Evolutionary conservation across 2,329 filamentous ascomycete species (phyloP), one percentile per base, ranked within the genome.

Genomic region (Celoporthe dispersa): DNA sequence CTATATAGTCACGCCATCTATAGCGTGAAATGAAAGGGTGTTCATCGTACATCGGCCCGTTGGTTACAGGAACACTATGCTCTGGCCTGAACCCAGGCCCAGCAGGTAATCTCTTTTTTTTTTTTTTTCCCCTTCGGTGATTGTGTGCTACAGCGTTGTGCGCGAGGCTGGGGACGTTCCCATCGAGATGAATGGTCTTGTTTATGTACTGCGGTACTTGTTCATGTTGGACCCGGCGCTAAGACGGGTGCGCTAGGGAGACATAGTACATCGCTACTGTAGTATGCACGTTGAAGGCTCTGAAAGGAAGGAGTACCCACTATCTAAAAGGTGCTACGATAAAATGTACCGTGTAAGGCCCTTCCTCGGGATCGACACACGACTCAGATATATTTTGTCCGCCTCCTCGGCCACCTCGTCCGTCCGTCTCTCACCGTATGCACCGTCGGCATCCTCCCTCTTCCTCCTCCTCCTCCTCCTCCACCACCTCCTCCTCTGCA

Each of bases 311-410:
- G 9, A 16, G 53, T 57, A 57, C 14, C 53, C 53, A 57, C 53
- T 31, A 31, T 31, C 28, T 31, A 16, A 19, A 44, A 48, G 44
- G 44, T 48, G 44, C 44, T 48, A 48, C 44, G 6, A 48, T 3
- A 7, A 44, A 44, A 44, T 44, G 6, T 44, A 5, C 44, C 44
- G 44, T 48, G 6, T 48, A n/a, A 48, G n/a, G 39, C 3, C 25
- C 22, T 44, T 41, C 60, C 60, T 19, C 25, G 39, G 60, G n/a
- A 37, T 63, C 35, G 22, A 44, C 62, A 51, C 62, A 51, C 55
- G 51, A 53, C 62, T 48, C 68, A 69, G 61, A 67, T 69, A 48
- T 69, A 69, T 61, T 64, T 63, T 25, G 28, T 62, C 57, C 68
- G 41, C 37, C 64, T 59, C 53, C 63, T 63, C 60, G 64, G 33